These are phyloP conservation scores for Ustilago shanxiensis DNA, from an alignment of 1,284 basidiomycete species.

Conservation along the genomic window DNA sequence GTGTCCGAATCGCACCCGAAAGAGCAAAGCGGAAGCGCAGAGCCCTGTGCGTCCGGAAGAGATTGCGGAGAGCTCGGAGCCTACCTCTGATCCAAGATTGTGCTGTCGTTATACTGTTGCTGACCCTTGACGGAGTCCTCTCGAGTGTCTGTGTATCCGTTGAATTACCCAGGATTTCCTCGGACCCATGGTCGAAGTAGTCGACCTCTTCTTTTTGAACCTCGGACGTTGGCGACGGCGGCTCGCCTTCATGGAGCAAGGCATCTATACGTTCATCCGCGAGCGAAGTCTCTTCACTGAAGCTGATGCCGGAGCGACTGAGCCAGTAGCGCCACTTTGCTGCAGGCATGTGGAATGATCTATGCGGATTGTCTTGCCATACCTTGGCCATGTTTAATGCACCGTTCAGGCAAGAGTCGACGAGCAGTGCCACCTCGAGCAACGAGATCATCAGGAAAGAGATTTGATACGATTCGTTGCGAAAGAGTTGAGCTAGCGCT, in stretches of 20 bases:
- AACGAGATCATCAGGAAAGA: conserved; percentile 58
- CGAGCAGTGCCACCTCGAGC: conserved; percentile 55
- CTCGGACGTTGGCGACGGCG: conserved; percentile 6
- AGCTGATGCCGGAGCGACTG: conserved; percentile 6
- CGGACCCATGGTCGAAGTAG: conserved; percentile 29
- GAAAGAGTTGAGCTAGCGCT: conserved; percentile 34
- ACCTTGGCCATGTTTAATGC: conserved; percentile 22
- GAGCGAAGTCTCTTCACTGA: conserved; percentile 13
- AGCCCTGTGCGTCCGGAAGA: conserved; percentile 15
- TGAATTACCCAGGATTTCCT: conserved; percentile 3
- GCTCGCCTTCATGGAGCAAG: conserved; percentile 36
- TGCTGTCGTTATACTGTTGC: conserved; percentile 16
- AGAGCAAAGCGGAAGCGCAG: conserved; percentile 38
- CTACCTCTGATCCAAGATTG: conserved; percentile 10
- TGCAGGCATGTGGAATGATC: conserved; percentile 26
- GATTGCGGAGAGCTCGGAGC: conserved; percentile 7
- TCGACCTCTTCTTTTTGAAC: conserved; percentile 17
- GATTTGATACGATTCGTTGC: conserved; percentile 51
- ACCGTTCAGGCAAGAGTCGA: conserved; percentile 31
- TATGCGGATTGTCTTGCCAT: conserved; percentile 14
- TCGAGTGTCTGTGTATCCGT: conserved; percentile 2
- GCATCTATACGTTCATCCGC: conserved; percentile 36
- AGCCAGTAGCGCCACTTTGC: conserved; percentile 52
- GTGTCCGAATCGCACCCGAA: conserved; percentile 24
- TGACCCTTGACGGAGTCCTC: conserved; percentile 19